Conservation (phyloP, 2,329 filamentous ascomycete species). For the Colletotrichum sp. region DNA sequence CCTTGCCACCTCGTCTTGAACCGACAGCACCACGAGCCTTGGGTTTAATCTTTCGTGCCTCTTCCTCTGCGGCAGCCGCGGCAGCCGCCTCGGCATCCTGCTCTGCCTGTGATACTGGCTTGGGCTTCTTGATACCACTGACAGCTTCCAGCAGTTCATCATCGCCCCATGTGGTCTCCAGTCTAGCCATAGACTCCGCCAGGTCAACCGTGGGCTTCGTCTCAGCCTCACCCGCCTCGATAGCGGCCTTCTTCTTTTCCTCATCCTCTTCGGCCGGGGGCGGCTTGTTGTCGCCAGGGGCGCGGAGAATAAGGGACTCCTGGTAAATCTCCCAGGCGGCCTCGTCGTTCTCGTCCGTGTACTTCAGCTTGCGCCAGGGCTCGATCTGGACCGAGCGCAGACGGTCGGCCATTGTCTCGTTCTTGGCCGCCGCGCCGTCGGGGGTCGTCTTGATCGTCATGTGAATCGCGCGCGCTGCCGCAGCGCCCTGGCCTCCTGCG, state of each 20-base stretch:
- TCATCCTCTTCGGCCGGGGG: conserved; percentile 15
- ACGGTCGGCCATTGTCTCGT: conserved; percentile 76
- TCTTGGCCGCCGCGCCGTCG: conserved; percentile 68
- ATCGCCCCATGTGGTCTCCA: conserved; percentile 48
- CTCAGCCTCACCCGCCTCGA: neutral
- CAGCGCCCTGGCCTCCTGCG: conserved; percentile 44
- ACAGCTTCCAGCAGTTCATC: conserved; percentile 50
- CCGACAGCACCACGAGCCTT: conserved; percentile 15
- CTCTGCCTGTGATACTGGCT: conserved; percentile 25
- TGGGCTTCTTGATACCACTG: conserved; percentile 44
- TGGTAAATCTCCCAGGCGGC: conserved; percentile 79
- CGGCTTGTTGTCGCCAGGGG: neutral
- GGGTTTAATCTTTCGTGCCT: conserved; percentile 29
- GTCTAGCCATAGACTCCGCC: conserved; percentile 40
- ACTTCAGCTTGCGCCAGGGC: conserved; percentile 79
- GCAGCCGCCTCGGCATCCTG: conserved; percentile 30
- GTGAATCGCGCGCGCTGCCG: conserved; percentile 79
- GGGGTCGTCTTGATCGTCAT: conserved; percentile 83
- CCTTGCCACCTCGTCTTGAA: conserved; percentile 31
- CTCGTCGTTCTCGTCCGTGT: conserved; percentile 80
- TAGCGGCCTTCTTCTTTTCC: conserved; percentile 27
- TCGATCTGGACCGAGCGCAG: conserved; percentile 82
- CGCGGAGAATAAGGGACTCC: conserved; percentile 68
- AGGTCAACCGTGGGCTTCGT: conserved; percentile 25
- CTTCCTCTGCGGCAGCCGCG: conserved; percentile 26